Percentiles rank a stretch among this genome's conserved stretches.
Conservation (phyloP, 2,329 filamentous ascomycete genomes). For the Eutypa lata region DNA sequence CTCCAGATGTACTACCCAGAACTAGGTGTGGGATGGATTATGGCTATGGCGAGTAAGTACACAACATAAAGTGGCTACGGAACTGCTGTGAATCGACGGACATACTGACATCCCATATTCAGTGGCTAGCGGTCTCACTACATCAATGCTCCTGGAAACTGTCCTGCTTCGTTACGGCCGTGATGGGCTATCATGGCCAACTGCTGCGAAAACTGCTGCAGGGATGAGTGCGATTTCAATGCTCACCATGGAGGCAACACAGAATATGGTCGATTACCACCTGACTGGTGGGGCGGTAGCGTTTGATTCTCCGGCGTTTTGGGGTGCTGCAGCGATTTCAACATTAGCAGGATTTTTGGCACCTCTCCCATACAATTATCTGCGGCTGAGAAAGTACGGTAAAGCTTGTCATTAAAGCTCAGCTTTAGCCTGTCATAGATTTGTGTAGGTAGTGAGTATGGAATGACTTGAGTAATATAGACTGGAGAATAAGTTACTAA, state of each 20-base stretch:
- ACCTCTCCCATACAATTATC: slow-evolving; percentile 53
- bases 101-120: background rate
- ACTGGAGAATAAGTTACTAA: background rate
- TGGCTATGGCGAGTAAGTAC: slow-evolving; percentile 50
- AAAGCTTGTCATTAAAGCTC: slow-evolving; percentile 47
- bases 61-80: no score
- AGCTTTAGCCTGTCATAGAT: no score
- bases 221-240: slow-evolving; percentile 60
- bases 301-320: slow-evolving; percentile 46
- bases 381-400: slow-evolving; percentile 44
- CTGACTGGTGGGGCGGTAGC: slow-evolving; percentile 49
- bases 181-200: slow-evolving; percentile 44
- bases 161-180: slow-evolving; percentile 44
- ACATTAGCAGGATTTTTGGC: slow-evolving; percentile 43
- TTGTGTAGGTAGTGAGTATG: no score
- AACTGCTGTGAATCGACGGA: background rate
- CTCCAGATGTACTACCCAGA: slow-evolving; percentile 46
- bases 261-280: slow-evolving; percentile 54
- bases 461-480: no score
- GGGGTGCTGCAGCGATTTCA: slow-evolving; percentile 45
- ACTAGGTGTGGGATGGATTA: slow-evolving; percentile 44
- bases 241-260: slow-evolving; percentile 54
- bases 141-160: slow-evolving; percentile 52
- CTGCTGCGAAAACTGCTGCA: slow-evolving; percentile 47
- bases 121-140: slow-evolving; percentile 51